Evolutionary conservation across 257 asterid genomes (phyloP).

Genomic region (Solanum ossicruentum): DNA sequence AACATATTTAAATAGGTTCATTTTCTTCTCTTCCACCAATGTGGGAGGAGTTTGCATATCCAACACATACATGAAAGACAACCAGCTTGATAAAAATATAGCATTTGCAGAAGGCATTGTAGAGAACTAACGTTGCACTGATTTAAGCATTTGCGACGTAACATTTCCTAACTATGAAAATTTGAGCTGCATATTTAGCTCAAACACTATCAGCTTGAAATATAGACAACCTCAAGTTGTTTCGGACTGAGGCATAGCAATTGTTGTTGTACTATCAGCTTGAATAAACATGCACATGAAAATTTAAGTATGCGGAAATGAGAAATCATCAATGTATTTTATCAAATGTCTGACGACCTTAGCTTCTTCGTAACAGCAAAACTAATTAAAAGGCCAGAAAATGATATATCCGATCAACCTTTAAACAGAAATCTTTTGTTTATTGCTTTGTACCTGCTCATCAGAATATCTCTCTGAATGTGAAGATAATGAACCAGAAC

Average conservation of each 20-base stretch:
- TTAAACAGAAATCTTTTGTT: not conserved
- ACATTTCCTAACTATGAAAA: not conserved
- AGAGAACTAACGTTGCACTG: not conserved
- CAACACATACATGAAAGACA: not conserved
- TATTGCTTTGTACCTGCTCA: conserved; percentile 31
- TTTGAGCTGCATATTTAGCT: not conserved
- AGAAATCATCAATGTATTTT: not conserved
- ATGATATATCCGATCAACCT: not conserved
- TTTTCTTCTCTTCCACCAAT: no score
- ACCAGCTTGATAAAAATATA: not conserved
- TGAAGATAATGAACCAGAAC: conserved; percentile 50
- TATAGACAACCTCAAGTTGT: not conserved
- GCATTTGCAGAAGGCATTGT: not conserved
- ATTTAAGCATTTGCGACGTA: not conserved
- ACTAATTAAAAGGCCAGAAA: not conserved
- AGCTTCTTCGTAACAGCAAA: not conserved
- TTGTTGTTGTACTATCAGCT: not conserved
- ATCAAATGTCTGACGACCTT: not conserved
- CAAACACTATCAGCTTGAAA: not conserved
- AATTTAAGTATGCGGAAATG: not conserved
- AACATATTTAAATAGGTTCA: no score
- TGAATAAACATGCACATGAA: not conserved
- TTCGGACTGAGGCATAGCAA: not conserved
- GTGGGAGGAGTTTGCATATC: no score
- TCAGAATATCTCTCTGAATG: conserved; percentile 51